Evolutionary conservation across 2,329 filamentous ascomycete genomes (phyloP), one percentile per base, ranked within the genome.

Genomic region (Beauveria caledonica): DNA sequence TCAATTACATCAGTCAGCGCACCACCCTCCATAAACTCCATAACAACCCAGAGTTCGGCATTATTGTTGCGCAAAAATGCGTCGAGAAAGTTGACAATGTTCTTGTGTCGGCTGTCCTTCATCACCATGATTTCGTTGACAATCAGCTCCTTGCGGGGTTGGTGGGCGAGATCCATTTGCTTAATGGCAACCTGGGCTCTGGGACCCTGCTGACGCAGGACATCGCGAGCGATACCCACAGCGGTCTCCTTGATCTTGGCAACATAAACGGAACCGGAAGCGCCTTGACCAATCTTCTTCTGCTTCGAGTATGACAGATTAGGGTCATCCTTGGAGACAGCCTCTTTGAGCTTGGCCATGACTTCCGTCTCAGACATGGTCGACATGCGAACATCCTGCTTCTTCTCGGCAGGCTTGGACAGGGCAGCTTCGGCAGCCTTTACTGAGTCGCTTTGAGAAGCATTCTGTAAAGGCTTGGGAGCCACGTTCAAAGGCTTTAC

Each of bases 101-200:
- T 99, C 63, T 89, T 87, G 74, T 99, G 94, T 72, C 92, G 90
- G 79, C 91, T 96, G 77, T 99, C 94, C 78, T 97, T 97, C 94
- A 99, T 99, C 62, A 99, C 94, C 78, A 99, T 95, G 70, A 99
- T 99, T 71, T 99, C 94, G 74, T 99, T 99, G 58, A 99, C 94
- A 70, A 99, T 99, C 69, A 99, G 79, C 76, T 99, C 94, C 80
- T 99, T 99, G 62, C 94, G 84, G 52, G 94, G 94, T 74, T 99
- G 94, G 71, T 96, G 94, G 55, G 93, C 91, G 60, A 99, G 84
- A 77, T 99, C 94, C 94, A 99, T 99, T 77, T 99, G 94, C 79
- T 99, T 99, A 72, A 99, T 99, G 46, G 94, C 94, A 63, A 99
- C 94, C 72, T 97, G 91, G 54, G 90, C 90, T 64, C 90, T 86